phyloP scores from a whole-genome alignment of 345 rosid species.

The Combretum micranthum region DNA sequence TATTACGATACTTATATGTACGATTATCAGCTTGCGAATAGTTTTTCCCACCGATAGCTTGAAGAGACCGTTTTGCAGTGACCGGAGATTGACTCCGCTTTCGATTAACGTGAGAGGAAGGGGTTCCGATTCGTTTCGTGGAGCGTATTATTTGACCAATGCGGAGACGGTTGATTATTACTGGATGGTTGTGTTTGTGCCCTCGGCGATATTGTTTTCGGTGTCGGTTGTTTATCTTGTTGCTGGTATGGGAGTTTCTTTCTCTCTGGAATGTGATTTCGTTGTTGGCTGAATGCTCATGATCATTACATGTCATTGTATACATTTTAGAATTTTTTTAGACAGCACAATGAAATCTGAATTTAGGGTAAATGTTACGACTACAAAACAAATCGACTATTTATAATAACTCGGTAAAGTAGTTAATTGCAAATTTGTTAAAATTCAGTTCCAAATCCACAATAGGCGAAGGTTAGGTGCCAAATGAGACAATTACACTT shows the following conservation, averaged over 20 bases:
- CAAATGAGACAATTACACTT: too few relatives aligned
- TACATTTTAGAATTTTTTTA: too few relatives aligned
- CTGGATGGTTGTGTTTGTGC: conserved; percentile 82
- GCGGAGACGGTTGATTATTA: conserved; percentile 83
- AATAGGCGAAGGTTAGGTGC: too few relatives aligned
- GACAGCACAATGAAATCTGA: too few relatives aligned
- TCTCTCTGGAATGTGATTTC: neutral
- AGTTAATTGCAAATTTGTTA: too few relatives aligned
- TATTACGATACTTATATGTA: conserved; percentile 39
- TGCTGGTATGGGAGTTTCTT: conserved; percentile 41
- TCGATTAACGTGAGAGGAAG: conserved; percentile 36
- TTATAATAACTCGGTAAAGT: too few relatives aligned
- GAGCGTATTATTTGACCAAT: conserved; percentile 83
- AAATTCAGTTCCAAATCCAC: too few relatives aligned
- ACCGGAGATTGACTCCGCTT: conserved; percentile 45
- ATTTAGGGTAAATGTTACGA: too few relatives aligned
- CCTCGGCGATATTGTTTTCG: conserved; percentile 54
- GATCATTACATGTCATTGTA: too few relatives aligned
- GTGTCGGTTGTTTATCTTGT: conserved; percentile 61
- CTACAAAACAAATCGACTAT: too few relatives aligned
- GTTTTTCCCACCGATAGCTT: conserved; percentile 55
- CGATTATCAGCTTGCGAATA: conserved; percentile 63
- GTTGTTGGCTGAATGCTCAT: neutral
- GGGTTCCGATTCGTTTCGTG: conserved; percentile 53
- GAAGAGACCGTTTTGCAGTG: conserved; percentile 71